Percentiles rank a stretch among this genome's conserved stretches.
These are phyloP conservation scores for Suillus paluster DNA, from an alignment of 768 basidiomycete species.

Conservation along the genomic window DNA sequence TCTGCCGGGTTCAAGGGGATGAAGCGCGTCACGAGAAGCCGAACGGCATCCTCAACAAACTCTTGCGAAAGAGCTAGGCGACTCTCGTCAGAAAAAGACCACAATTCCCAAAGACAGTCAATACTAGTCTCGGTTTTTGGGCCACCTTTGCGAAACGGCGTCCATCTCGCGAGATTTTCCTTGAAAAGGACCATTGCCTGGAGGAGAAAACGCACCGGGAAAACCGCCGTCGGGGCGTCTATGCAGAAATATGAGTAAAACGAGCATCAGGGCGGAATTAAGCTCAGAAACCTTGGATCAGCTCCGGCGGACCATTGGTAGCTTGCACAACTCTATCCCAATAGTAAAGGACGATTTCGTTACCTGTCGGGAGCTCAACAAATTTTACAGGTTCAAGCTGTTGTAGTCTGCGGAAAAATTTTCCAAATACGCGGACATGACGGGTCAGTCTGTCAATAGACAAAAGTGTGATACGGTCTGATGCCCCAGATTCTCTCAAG, in stretches of 20 bases:
- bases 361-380: slow-evolving; percentile 62
- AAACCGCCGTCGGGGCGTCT: slow-evolving; percentile 70
- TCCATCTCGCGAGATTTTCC: slow-evolving; percentile 81
- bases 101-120: slow-evolving; percentile 18
- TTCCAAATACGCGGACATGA: slow-evolving; percentile 75
- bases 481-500: slow-evolving; percentile 39
- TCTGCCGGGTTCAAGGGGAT: slow-evolving; percentile 85
- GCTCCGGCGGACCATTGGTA: slow-evolving; percentile 53
- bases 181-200: slow-evolving; percentile 88
- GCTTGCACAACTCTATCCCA: slow-evolving; percentile 82
- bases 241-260: background rate
- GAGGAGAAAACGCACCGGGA: slow-evolving; percentile 80
- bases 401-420: slow-evolving; percentile 79
- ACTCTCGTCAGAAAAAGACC: slow-evolving; percentile 17
- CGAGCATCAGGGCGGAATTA: background rate
- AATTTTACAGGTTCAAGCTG: slow-evolving; percentile 64
- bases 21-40: slow-evolving; percentile 79
- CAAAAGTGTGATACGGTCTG: slow-evolving; percentile 43
- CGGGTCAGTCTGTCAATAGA: slow-evolving; percentile 64
- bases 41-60: slow-evolving; percentile 75
- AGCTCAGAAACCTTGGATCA: slow-evolving; percentile 57
- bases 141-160: slow-evolving; percentile 64
- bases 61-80: slow-evolving; percentile 61
- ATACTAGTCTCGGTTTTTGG: slow-evolving; percentile 61
- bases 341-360: slow-evolving; percentile 74